Conservation (phyloP, 805 yeast species). For the Ogataea minuta region DNA sequence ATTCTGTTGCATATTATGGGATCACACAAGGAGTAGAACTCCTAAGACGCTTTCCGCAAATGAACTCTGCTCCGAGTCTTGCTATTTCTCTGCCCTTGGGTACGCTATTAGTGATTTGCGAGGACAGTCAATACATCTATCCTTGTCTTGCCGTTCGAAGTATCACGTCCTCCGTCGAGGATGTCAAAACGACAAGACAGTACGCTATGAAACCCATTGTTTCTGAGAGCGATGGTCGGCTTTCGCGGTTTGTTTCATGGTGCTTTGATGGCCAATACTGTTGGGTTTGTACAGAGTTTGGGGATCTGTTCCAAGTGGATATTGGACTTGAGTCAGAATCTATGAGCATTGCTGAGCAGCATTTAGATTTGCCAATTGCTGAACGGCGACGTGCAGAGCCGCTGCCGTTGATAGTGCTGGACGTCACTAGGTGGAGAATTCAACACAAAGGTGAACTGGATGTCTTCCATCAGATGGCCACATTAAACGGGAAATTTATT, state of each 20-base stretch:
- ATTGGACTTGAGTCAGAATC: conserved; percentile 3
- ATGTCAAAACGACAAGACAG: conserved; percentile 7
- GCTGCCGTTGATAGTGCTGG: conserved; percentile 6
- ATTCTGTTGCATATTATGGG: conserved; percentile 16
- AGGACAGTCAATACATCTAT: conserved; percentile 18
- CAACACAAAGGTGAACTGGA: conserved; percentile 1
- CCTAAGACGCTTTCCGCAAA: conserved; percentile 12
- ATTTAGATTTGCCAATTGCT: conserved; percentile 14
- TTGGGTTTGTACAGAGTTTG: conserved; percentile 10
- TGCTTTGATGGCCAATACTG: conserved; percentile 1
- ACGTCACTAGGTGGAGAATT: conserved; percentile 11
- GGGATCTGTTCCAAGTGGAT: conserved; percentile 7
- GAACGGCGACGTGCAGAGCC: conserved; percentile 4
- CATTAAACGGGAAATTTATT: not conserved
- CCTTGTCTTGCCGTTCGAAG: conserved; percentile 13
- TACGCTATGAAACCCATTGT: conserved; percentile 7
- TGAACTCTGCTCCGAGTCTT: conserved; percentile 18
- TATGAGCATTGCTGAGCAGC: conserved; percentile 5
- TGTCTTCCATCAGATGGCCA: conserved; percentile 4
- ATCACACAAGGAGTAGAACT: conserved; percentile 9
- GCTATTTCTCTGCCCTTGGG: conserved; percentile 18
- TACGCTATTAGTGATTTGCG: conserved; percentile 19
- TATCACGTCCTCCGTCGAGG: conserved; percentile 1
- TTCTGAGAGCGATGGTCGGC: conserved; percentile 14
- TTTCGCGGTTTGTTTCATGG: conserved; percentile 11